Base-by-base conservation (phyloP, 495 filamentous ascomycete genomes). In the Neurospora sublineolata region DNA sequence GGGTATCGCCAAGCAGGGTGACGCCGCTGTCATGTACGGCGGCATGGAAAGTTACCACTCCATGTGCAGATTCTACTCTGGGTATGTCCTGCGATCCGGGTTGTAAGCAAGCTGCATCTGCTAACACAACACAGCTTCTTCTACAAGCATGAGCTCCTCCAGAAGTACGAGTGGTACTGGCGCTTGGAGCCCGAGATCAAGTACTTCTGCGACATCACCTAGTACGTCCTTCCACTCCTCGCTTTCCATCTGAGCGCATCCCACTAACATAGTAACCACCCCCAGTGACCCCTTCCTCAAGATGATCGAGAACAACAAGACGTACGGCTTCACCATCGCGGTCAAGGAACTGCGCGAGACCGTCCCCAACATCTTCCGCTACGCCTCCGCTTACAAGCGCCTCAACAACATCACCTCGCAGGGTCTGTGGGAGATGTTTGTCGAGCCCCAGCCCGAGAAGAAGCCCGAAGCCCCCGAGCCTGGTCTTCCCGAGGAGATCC, bases 131-230 rank as follows among this genome's bases (percentile, higher is more conserved):
- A 27, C 74, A 96, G 94, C 44, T 93, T 94, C 82, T 99, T 99
- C 84, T 99, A 97, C 85, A 97, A 97, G 83, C 95, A 99, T 77
- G 92, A 94, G 73, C 89, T 98, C 30, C 87, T 99, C 42, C 85
- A 90, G 77, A 97, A 99, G 82, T 99, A 98, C 83, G 93, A 97
- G 79, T 99, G 95, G 95, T 99, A 99, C 84, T 99, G 95, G 95
- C 93, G 95, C 67, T 82, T 99, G 82, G 95, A 99, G 88, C 95
- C 95, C 78, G 95, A 99, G 81, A 98, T 99, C 90, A 97, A 94
- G 84, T 99, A 98, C 85, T 99, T 98, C 85, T 99, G 95, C 80
- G 95, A 99, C 76, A 97, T 99, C 74, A 99, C 95, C 72, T 99
- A 99, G 94, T 97, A 91, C 77, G 91, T 78, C 11, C 67, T 73